These are phyloP conservation scores for Flaveria bidentis DNA, from an alignment of 129 eudicot species.

Conservation along the genomic window DNA sequence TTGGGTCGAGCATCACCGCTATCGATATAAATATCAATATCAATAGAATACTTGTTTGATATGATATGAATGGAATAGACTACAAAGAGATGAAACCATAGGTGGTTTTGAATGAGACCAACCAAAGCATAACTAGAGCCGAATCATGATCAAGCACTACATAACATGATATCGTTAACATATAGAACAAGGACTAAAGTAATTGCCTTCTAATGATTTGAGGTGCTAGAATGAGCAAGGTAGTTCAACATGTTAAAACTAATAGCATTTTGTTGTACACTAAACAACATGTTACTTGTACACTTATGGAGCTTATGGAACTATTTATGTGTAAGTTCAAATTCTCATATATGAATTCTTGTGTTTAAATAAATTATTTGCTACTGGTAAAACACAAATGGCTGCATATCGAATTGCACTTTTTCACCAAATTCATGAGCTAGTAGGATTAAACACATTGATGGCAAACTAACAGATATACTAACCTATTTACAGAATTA, in stretches of 20 bases:
- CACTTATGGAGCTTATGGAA: not conserved
- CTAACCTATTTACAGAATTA: slow-evolving; percentile 89
- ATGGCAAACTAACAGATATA: slow-evolving; percentile 12
- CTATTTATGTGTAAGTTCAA: not conserved
- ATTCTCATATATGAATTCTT: not conserved
- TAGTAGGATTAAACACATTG: slow-evolving; percentile 10
- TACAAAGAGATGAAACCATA: too few relatives aligned
- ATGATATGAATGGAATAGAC: too few relatives aligned
- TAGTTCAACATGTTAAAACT: too few relatives aligned
- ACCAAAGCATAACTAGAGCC: not conserved
- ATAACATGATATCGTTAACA: too few relatives aligned
- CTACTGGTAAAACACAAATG: not conserved
- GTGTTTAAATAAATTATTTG: not conserved
- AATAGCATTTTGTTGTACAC: too few relatives aligned
- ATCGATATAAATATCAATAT: too few relatives aligned
- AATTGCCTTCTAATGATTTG: too few relatives aligned
- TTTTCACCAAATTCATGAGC: slow-evolving; percentile 5
- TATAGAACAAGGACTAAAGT: too few relatives aligned
- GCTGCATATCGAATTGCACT: not conserved
- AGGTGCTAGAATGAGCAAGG: too few relatives aligned
- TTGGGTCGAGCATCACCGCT: not conserved
- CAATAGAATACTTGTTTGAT: too few relatives aligned
- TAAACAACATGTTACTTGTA: not conserved
- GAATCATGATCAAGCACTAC: too few relatives aligned
- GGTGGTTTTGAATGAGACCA: not conserved